phyloP scores from a whole-genome alignment of 768 basidiomycete genomes.

The Tubosaeta sp. region DNA sequence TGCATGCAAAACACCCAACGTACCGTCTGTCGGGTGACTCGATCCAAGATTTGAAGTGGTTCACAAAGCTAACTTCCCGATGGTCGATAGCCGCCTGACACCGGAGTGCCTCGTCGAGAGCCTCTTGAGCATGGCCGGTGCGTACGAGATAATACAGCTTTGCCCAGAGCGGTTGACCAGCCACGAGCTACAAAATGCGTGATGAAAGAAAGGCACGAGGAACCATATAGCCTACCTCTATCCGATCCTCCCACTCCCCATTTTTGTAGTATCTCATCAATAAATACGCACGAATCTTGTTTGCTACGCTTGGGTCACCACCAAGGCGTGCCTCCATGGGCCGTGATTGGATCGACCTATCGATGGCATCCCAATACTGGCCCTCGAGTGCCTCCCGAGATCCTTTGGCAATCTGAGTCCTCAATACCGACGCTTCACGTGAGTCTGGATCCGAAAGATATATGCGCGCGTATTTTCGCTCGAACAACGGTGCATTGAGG shows the following conservation, averaged over 20 bases:
- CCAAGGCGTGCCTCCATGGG: slow-evolving; percentile 85
- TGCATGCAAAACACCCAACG: slow-evolving; percentile 14
- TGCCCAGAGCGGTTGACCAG: slow-evolving; percentile 90
- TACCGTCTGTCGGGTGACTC: slow-evolving; percentile 77
- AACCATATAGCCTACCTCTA: slow-evolving; percentile 60
- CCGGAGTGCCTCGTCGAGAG: slow-evolving; percentile 67
- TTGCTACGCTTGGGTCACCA: slow-evolving; percentile 84
- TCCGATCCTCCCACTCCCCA: slow-evolving; percentile 79
- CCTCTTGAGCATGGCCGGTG: slow-evolving; percentile 78
- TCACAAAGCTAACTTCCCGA: slow-evolving; percentile 79
- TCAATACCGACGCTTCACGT: slow-evolving; percentile 59
- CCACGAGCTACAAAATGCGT: slow-evolving; percentile 56
- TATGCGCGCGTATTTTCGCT: slow-evolving; percentile 76
- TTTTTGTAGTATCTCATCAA: slow-evolving; percentile 76
- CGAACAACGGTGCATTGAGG: slow-evolving; percentile 71
- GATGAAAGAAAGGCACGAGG: neutral
- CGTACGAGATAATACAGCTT: slow-evolving; percentile 90
- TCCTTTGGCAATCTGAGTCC: slow-evolving; percentile 73
- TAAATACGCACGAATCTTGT: slow-evolving; percentile 87
- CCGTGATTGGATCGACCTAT: slow-evolving; percentile 74
- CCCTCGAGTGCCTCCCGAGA: slow-evolving; percentile 81
- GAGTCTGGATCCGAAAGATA: slow-evolving; percentile 67
- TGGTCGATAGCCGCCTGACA: slow-evolving; percentile 70
- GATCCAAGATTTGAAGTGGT: slow-evolving; percentile 79
- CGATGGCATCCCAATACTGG: slow-evolving; percentile 82